Conservation (phyloP, 2,329 filamentous ascomycete species). For the Dactylellina parvicollis region DNA sequence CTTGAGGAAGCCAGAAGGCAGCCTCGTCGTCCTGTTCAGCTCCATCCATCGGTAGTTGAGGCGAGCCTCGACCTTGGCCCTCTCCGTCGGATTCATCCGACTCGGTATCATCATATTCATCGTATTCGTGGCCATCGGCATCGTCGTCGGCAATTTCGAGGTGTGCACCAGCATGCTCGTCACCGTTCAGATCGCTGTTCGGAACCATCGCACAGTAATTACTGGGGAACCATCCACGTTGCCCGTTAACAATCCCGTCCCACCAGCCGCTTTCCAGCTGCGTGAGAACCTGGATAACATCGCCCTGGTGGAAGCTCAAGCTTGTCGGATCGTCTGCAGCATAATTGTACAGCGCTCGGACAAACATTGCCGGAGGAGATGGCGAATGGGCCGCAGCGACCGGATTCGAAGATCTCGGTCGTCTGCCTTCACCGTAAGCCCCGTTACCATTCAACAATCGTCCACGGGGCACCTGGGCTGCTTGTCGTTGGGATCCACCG, state of each 20-base stretch:
- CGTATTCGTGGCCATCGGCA: conserved; percentile 75
- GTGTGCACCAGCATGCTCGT: conserved; percentile 68
- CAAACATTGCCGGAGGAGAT: conserved; percentile 79
- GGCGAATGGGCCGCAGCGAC: conserved; percentile 44
- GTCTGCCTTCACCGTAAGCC: conserved; percentile 59
- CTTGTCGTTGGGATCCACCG: conserved; percentile 38
- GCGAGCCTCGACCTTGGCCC: conserved; percentile 66
- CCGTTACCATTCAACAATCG: conserved; percentile 65
- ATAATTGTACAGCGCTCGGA: conserved; percentile 96
- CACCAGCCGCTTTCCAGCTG: conserved; percentile 99
- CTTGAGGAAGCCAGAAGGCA: conserved; percentile 98
- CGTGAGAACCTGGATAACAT: conserved; percentile 98
- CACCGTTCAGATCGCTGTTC: conserved; percentile 76
- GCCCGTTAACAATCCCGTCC: conserved; percentile 97
- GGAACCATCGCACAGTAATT: conserved; percentile 94
- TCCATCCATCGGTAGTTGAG: conserved; percentile 71
- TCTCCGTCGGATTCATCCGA: conserved; percentile 66
- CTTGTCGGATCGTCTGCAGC: conserved; percentile 96
- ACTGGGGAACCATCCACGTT: conserved; percentile 98
- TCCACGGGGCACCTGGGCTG: conserved; percentile 41
- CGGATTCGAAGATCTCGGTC: conserved; percentile 49
- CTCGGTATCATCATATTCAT: conserved; percentile 69
- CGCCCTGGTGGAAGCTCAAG: conserved; percentile 94
- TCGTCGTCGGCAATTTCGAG: conserved; percentile 72
- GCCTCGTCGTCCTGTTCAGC: conserved; percentile 77